Conservation (phyloP, 1,139 yeast species). For the Kurtzmaniella quercitrusa region DNA sequence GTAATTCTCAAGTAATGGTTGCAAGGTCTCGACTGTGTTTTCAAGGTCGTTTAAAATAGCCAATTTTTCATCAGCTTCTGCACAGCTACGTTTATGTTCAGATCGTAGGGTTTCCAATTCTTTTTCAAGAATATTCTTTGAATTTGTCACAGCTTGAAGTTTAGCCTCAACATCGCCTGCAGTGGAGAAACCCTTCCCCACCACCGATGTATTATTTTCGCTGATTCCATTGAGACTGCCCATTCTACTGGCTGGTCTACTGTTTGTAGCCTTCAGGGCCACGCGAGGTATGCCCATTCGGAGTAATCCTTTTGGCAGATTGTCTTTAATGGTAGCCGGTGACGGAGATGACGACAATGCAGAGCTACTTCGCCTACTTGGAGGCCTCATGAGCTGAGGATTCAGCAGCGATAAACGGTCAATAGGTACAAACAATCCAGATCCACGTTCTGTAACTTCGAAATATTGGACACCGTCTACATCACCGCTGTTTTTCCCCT, state of each 20-base stretch:
- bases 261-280: neutral
- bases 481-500: conserved; percentile 45
- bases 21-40: conserved; percentile 41
- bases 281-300: neutral
- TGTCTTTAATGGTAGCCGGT: neutral
- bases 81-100: conserved; percentile 20
- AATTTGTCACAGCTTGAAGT: conserved; percentile 2
- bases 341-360: neutral
- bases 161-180: conserved; percentile 2
- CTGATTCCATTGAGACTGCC: neutral
- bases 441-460: conserved; percentile 51
- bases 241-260: conserved; percentile 4
- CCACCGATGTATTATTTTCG: neutral
- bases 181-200: neutral
- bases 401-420: conserved; percentile 50
- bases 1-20: conserved; percentile 42
- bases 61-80: conserved; percentile 33
- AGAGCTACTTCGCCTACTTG: conserved; percentile 4
- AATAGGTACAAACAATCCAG: conserved; percentile 75
- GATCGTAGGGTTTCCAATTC: conserved; percentile 13
- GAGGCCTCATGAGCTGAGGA: conserved; percentile 18
- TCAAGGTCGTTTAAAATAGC: conserved; percentile 38
- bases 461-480: conserved; percentile 44
- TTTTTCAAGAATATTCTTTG: conserved; percentile 8
- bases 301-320: neutral